Evolutionary conservation across 1,284 basidiomycete species (phyloP), one percentile per base, ranked within the genome.

Genomic region (Moesziomyces parantarcticus): DNA sequence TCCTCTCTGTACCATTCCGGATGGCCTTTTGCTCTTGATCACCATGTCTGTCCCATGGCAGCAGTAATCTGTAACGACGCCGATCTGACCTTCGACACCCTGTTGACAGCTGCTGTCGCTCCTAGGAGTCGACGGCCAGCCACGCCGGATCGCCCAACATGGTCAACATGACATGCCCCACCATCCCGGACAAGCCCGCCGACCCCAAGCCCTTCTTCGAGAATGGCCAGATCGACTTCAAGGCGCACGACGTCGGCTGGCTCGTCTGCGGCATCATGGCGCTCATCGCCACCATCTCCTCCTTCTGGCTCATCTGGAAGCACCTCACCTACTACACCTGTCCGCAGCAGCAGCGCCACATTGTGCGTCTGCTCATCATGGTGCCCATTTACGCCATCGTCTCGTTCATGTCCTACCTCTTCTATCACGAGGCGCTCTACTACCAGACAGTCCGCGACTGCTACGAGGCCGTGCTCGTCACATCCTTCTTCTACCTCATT

Each of bases 401-500:
- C 82, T 89, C 89, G 75, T 87, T 89, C 57, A 87, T 88, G 2
- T 90, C 90, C 3, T 92, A 90, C 84, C 84, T 91, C 36, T 91
- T 89, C 84, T 92, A 63, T 48, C 44, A 58, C 13, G 36, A 81
- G 50, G 83, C 84, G 2, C 57, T 76, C n/a, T 78, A 78, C 62
- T 81, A 81, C 58, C 78, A 85, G 50, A 81, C 82, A 46, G 61
- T 81, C 34, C 72, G 82, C 34, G 79, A 80, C 52, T 81, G 78
- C 53, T 81, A 80, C 59, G 79, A 80, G 45, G 72, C 77, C 3
- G 76, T 80, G 13, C 69, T 79, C 22, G 73, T 79, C 60, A 91
- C 90, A 0, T 87, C 90, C 7, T 92, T 92, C 86, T 92, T 92
- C 85, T 91, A 91, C 75, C 87, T 92, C 16, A 86, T 93, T 39